phyloP scores from a whole-genome alignment of 164 flowering plant genomes.

The Hamamelis virginiana region DNA sequence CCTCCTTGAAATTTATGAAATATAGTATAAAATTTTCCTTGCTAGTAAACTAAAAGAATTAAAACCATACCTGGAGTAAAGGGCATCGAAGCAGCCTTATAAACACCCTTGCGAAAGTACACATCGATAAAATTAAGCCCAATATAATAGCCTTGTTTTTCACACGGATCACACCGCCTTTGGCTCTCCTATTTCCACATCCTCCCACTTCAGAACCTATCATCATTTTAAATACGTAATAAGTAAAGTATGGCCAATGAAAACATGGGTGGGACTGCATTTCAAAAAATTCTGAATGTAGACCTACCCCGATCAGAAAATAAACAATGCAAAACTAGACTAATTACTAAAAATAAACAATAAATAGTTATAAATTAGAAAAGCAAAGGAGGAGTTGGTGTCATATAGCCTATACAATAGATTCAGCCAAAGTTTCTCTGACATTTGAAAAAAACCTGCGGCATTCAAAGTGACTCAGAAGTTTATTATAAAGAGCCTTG shows the following conservation, averaged over 20 bases:
- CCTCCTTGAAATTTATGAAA: too few species aligned
- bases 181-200: conserved; percentile 71
- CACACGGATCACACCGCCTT: conserved; percentile 81
- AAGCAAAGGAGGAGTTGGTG: too few species aligned
- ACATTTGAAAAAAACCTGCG: too few species aligned
- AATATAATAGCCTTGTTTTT: conserved; percentile 75
- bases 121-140: conserved; percentile 90
- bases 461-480: too few species aligned
- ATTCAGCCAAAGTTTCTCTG: too few species aligned
- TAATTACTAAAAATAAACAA: too few species aligned
- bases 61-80: conserved; percentile 64
- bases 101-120: conserved; percentile 78
- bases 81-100: conserved; percentile 61
- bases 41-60: background rate
- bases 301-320: background rate
- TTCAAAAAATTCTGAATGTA: background rate
- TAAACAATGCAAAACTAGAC: background rate
- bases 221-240: background rate
- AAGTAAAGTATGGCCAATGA: background rate
- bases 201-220: conserved; percentile 89
- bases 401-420: too few species aligned
- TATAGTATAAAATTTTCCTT: too few species aligned
- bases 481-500: too few species aligned
- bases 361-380: too few species aligned
- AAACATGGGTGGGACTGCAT: background rate